These are phyloP conservation scores for Chlamydomonas reinhardtii DNA, from an alignment of 163 green algal species.

Conservation along the genomic window DNA sequence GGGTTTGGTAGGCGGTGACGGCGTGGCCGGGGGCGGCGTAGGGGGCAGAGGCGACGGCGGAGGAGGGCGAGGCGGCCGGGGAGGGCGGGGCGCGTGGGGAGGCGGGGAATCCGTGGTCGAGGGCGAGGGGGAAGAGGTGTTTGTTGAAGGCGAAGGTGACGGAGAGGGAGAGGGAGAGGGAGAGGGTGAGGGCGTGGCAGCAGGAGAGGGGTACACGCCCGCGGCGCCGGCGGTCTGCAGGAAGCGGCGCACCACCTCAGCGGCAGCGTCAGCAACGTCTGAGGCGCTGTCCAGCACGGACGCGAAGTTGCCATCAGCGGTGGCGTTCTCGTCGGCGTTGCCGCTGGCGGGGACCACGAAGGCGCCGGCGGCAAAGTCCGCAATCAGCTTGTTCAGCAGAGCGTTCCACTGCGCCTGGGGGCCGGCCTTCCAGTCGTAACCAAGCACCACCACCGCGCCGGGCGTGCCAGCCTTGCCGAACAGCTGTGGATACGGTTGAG, in stretches of 20 bases:
- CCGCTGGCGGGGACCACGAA: background rate
- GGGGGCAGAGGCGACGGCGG: background rate
- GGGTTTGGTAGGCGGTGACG: background rate
- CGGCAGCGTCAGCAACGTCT: conserved; percentile 1
- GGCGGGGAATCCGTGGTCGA: background rate
- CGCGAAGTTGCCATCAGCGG: background rate
- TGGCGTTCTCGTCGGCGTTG: conserved; percentile 12
- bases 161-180: background rate
- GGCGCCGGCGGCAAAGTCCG: conserved; percentile 22
- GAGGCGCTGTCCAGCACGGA: background rate
- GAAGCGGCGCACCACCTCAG: conserved; percentile 28
- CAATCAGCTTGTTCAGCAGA: conserved; percentile 11
- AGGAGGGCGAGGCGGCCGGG: background rate
- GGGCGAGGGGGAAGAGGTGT: background rate
- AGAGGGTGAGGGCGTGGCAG: background rate
- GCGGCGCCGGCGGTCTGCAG: background rate
- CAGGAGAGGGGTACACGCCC: background rate
- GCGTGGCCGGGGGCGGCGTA: background rate
- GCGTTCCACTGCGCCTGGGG: conserved; percentile 2
- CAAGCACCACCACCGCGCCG: conserved; percentile 27
- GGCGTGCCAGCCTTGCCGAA: conserved; percentile 13
- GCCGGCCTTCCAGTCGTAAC: conserved; percentile 34
- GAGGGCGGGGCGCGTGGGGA: background rate
- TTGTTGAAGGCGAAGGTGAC: no score
- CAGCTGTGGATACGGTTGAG: background rate